These are phyloP conservation scores for Candida insectorum DNA, from an alignment of 805 yeast species.

Conservation along the genomic window DNA sequence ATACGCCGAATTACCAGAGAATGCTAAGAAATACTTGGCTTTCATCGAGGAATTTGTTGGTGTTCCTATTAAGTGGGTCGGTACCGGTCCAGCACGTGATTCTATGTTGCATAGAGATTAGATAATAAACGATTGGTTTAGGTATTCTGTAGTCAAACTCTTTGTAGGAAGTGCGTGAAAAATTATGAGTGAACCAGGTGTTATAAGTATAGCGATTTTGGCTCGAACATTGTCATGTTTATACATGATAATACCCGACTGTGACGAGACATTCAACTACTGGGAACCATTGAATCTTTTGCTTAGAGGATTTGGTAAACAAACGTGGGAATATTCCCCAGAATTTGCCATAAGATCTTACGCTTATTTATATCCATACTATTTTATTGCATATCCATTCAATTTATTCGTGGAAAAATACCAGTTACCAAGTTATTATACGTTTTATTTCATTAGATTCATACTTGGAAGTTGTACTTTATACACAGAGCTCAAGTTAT, in stretches of 20 bases:
- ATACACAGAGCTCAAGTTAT: constrained; percentile 53
- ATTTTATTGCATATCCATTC: constrained; percentile 22
- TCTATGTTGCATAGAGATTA: constrained; percentile 69
- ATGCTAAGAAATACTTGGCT: constrained; percentile 79
- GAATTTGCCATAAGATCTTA: constrained; percentile 84
- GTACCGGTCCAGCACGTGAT: constrained; percentile 97
- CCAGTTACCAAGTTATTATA: constrained; percentile 20
- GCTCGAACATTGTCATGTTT: constrained; percentile 42
- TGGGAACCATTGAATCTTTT: constrained; percentile 90
- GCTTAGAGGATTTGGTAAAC: constrained; percentile 80
- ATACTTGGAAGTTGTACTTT: constrained; percentile 35
- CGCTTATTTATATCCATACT: constrained; percentile 62
- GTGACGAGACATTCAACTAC: constrained; percentile 90
- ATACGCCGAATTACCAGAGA: constrained; percentile 80
- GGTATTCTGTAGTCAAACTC: too few species aligned
- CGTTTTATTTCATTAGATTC: constrained; percentile 55
- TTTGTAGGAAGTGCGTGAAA: too few species aligned
- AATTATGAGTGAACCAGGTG: too few species aligned
- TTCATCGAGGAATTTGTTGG: constrained; percentile 81
- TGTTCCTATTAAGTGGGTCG: constrained; percentile 94
- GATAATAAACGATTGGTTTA: too few species aligned
- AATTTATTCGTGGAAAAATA: constrained; percentile 9
- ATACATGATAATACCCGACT: constrained; percentile 75
- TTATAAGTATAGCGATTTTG: too few species aligned
- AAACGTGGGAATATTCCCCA: constrained; percentile 97